phyloP scores from a whole-genome alignment of 2,329 filamentous ascomycete species.

The Pseudocercospora fijiensis region DNA sequence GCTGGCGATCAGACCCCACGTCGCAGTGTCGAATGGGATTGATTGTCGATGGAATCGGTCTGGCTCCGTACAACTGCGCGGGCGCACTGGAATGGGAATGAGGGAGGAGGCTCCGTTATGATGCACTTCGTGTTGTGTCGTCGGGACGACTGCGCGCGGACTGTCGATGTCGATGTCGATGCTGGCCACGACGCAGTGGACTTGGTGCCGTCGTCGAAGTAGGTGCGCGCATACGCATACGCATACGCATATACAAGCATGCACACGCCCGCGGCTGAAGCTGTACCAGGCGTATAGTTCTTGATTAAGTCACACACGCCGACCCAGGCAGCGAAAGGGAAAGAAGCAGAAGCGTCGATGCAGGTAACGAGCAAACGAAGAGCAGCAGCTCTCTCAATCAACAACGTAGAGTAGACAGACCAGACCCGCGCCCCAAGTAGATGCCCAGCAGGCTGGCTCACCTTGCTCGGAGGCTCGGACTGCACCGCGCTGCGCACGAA shows the following conservation, averaged over 20 bases:
- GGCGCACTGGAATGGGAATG: conserved; percentile 10
- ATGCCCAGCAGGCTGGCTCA: conserved; percentile 21
- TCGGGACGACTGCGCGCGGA: conserved; percentile 5
- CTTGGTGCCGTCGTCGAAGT: conserved; percentile 6
- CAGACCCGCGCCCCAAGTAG: conserved; percentile 16
- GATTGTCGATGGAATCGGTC: conserved; percentile 6
- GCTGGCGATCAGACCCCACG: conserved; percentile 13
- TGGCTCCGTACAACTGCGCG: not conserved
- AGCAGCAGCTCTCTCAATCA: conserved; percentile 15
- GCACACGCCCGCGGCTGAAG: conserved; percentile 23
- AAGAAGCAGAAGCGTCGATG: conserved; percentile 11
- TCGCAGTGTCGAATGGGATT: conserved; percentile 2
- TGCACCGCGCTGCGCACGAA: conserved; percentile 28
- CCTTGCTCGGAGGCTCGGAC: conserved; percentile 36
- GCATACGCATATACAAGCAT: conserved; percentile 24
- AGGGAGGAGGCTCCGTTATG: conserved; percentile 4
- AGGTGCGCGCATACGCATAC: conserved; percentile 22
- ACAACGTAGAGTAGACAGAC: conserved; percentile 11
- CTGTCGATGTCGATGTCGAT: conserved; percentile 8
- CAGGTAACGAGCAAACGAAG: conserved; percentile 10
- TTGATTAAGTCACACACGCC: conserved; percentile 19
- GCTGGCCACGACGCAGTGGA: conserved; percentile 7
- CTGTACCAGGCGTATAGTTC: not conserved
- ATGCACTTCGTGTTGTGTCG: conserved; percentile 8
- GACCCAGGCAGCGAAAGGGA: conserved; percentile 11